Conservation (phyloP, 805 yeast species). For the Metschnikowia gelsemii region DNA sequence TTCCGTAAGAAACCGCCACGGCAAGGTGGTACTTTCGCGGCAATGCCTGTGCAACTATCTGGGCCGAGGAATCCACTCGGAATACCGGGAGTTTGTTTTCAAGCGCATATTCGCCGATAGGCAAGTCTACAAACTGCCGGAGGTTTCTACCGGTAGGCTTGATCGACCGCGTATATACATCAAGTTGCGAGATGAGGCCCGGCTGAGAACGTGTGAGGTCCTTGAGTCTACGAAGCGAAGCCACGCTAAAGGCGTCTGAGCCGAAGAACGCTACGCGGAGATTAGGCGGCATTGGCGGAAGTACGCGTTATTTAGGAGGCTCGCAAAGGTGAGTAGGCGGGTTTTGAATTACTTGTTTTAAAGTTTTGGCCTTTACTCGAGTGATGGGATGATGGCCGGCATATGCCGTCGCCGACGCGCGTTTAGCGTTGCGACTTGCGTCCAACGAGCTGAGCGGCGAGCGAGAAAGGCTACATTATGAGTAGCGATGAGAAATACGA, state of each 20-base stretch:
- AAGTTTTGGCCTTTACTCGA: too few species aligned
- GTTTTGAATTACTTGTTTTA: too few species aligned
- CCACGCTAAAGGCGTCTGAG: conserved; percentile 67
- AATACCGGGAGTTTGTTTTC: conserved; percentile 34
- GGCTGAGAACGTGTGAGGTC: conserved; percentile 19
- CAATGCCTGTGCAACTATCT: conserved; percentile 15
- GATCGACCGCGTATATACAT: conserved; percentile 62
- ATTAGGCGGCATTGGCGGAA: conserved; percentile 1
- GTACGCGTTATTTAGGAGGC: too few species aligned
- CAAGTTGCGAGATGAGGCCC: conserved; percentile 39
- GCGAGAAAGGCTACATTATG: too few species aligned
- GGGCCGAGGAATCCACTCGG: conserved; percentile 49
- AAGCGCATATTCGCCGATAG: conserved; percentile 46
- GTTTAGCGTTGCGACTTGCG: too few species aligned
- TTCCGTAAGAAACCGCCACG: conserved; percentile 91
- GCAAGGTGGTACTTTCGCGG: conserved; percentile 53
- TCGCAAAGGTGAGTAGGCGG: too few species aligned
- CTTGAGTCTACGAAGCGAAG: conserved; percentile 44
- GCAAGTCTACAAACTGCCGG: conserved; percentile 48
- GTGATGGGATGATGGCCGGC: too few species aligned
- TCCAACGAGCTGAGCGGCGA: too few species aligned
- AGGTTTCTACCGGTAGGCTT: conserved; percentile 64
- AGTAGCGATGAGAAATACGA: too few species aligned
- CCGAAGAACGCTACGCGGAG: conserved; percentile 68
- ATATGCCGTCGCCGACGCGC: too few species aligned